phyloP scores from a whole-genome alignment of 768 basidiomycete species.

The Suillus occidentalis region DNA sequence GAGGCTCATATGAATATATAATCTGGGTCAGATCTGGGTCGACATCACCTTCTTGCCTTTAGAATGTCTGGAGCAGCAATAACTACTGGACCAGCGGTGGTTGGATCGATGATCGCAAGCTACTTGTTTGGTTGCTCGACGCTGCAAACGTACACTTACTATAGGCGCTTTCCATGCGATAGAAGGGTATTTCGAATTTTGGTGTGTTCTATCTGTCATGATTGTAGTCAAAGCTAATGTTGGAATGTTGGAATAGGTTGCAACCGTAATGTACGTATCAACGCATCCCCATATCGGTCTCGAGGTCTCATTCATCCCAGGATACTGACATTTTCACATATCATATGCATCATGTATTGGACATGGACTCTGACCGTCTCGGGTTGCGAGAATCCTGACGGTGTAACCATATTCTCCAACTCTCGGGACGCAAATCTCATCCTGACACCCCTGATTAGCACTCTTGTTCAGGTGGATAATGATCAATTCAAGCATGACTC shows the following conservation, averaged over 20 bases:
- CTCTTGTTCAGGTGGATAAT: conserved; percentile 8
- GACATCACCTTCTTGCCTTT: background rate
- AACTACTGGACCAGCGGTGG: conserved; percentile 11
- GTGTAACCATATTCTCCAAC: conserved; percentile 11
- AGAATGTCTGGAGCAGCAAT: conserved; percentile 1
- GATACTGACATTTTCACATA: conserved; percentile 3
- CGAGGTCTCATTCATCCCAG: background rate
- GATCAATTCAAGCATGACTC: background rate
- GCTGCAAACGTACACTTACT: conserved; percentile 9
- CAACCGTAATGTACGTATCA: conserved; percentile 2
- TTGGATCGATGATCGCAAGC: conserved; percentile 6
- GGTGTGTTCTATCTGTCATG: background rate
- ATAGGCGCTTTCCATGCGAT: conserved; percentile 3
- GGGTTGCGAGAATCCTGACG: background rate
- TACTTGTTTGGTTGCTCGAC: conserved; percentile 11
- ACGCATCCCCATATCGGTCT: background rate
- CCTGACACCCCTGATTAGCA: conserved; percentile 9
- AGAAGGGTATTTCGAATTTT: background rate
- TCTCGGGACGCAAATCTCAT: conserved; percentile 8
- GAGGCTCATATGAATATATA: background rate
- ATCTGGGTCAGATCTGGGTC: background rate
- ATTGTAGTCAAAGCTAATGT: background rate
- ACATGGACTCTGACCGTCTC: conserved; percentile 6
- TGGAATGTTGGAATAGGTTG: conserved; percentile 6
- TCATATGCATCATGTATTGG: conserved; percentile 7